Evolutionary conservation across 805 yeast species (phyloP), one percentile per base, ranked within the genome.

Genomic region (Pichia nakasei): DNA sequence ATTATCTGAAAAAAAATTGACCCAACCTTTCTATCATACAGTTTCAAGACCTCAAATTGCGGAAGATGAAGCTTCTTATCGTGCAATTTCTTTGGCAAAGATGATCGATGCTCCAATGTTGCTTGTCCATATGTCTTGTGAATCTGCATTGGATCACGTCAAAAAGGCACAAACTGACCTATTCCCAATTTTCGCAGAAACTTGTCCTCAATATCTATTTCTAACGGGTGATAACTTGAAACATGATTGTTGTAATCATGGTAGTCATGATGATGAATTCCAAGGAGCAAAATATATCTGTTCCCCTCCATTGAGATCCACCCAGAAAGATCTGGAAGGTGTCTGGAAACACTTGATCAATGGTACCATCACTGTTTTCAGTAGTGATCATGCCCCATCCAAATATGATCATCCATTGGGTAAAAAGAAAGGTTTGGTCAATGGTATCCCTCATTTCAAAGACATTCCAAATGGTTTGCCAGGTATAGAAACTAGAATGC

Each of bases 201-300:
- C 76, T 2, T 70, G 76, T 48, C 75, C 75, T 5, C 76, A 70
- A 53, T 71, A 70, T 45, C 52, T 70, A 18, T 64, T 68, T 42
- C 49, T 70, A n/a, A 66, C 71, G 9, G 62, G 68, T 32, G 69
- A 66, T 32, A 53, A 55, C 17, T 49, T 66, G 32, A 60, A 61
- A 13, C 46, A 43, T 29, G 46, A 43, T 35, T 43, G 46, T 29
- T 43, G 39, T 18, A 27, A 52, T 32, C 52, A 57, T 39, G 43
- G 49, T 12, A 51, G 57, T 40, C 42, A 50, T 20, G 51, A 56
- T 37, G 70, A 66, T 41, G 42, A 55, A n/a, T 70, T 68, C 45
- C 67, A 64, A 47, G 75, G 75, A 11, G 74, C 75, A 2, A 70
- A 70, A 52, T 67, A 63, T 46, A 64, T 70, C 17, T 70, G 75